Percentiles rank a stretch among this genome's conserved stretches.
These are phyloP conservation scores for Nannochloris sp. DNA, from an alignment of 139 green algal genomes.

Conservation along the genomic window DNA sequence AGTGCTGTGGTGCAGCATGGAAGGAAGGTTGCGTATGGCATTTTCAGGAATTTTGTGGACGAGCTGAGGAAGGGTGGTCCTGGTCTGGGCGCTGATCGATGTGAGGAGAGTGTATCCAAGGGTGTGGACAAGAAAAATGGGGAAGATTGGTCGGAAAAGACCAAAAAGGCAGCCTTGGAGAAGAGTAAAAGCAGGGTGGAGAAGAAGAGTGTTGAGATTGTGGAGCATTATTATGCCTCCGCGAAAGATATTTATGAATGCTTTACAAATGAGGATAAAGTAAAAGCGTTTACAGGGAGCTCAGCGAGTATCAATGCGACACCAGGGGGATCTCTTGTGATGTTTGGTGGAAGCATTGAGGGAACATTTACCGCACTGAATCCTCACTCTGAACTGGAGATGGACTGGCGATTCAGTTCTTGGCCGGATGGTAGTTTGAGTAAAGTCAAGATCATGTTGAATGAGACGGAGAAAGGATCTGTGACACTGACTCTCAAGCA, in stretches of 20 bases:
- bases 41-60: constrained; percentile 44
- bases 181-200: constrained; percentile 4
- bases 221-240: constrained; percentile 57
- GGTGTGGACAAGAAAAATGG: constrained; percentile 1
- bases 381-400: constrained; percentile 35
- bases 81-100: not conserved
- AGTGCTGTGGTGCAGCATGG: constrained; percentile 34
- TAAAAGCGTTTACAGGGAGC: constrained; percentile 54
- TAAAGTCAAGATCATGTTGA: constrained; percentile 50
- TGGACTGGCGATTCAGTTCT: constrained; percentile 80
- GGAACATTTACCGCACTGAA: constrained; percentile 56
- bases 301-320: constrained; percentile 30
- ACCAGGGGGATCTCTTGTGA: constrained; percentile 47
- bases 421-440: constrained; percentile 62
- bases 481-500: constrained; percentile 56
- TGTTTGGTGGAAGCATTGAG: constrained; percentile 57
- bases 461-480: constrained; percentile 51
- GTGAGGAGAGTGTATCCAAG: not conserved
- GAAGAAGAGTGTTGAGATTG: constrained; percentile 37
- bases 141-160: not conserved
- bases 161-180: constrained; percentile 8
- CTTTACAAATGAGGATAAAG: constrained; percentile 50
- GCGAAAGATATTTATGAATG: constrained; percentile 70
- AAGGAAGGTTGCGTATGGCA: constrained; percentile 34
- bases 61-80: constrained; percentile 56